These are phyloP conservation scores for Phialemoniopsis sp. DNA, from an alignment of 2,329 filamentous ascomycete genomes.

Conservation along the genomic window DNA sequence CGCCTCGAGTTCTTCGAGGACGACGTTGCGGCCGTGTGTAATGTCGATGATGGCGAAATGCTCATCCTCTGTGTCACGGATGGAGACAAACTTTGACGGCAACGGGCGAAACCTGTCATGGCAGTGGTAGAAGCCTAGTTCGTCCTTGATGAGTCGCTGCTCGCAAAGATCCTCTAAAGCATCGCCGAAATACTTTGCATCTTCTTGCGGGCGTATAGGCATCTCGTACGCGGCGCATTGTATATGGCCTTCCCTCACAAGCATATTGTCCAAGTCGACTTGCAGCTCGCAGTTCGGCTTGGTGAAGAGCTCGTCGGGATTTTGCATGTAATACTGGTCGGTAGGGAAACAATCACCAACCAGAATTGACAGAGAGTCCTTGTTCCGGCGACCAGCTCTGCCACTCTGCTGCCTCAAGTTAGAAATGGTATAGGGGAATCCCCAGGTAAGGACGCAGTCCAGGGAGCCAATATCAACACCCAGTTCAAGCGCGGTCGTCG, in stretches of 20 bases:
- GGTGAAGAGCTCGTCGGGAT: slow-evolving; percentile 89
- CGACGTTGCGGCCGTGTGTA: slow-evolving; percentile 74
- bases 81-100: slow-evolving; percentile 78
- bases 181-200: slow-evolving; percentile 73
- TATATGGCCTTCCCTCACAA: slow-evolving; percentile 88
- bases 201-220: slow-evolving; percentile 77
- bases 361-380: slow-evolving; percentile 85
- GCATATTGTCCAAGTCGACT: slow-evolving; percentile 86
- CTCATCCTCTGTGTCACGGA: slow-evolving; percentile 83
- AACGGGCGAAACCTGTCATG: slow-evolving; percentile 82
- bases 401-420: slow-evolving; percentile 94
- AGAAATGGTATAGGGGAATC: slow-evolving; percentile 92
- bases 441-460: slow-evolving; percentile 89
- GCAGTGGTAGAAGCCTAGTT: slow-evolving; percentile 82
- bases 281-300: slow-evolving; percentile 86
- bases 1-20: slow-evolving; percentile 94
- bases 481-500: slow-evolving; percentile 87
- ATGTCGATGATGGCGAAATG: slow-evolving; percentile 92
- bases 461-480: slow-evolving; percentile 93
- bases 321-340: slow-evolving; percentile 96
- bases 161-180: slow-evolving; percentile 67
- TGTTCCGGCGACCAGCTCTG: slow-evolving; percentile 85
- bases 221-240: slow-evolving; percentile 96
- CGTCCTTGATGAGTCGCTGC: slow-evolving; percentile 70
- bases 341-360: slow-evolving; percentile 86